Conservation (phyloP, 768 basidiomycete genomes). For the Tulasnella sp. region DNA sequence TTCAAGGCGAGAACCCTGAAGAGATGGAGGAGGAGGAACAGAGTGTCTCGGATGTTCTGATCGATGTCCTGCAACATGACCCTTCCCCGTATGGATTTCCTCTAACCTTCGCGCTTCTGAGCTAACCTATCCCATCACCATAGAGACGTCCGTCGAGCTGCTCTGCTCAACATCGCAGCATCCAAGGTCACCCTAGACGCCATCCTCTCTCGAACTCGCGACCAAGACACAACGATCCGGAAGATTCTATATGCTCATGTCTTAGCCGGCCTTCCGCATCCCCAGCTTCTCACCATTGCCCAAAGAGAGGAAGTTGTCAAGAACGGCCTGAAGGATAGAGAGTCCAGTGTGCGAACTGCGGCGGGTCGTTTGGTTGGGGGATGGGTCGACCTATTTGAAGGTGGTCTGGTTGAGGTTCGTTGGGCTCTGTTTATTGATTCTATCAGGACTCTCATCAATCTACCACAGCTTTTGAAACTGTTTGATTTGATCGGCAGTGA, state of each 20-base stretch:
- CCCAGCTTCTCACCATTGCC: constrained; percentile 57
- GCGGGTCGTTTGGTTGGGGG: constrained; percentile 64
- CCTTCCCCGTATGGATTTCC: constrained; percentile 59
- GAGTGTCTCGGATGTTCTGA: constrained; percentile 55
- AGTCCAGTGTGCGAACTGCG: constrained; percentile 63
- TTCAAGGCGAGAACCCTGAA: constrained; percentile 64
- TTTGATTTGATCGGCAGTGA: constrained; percentile 54
- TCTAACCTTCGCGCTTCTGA: not conserved
- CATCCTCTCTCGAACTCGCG: constrained; percentile 72
- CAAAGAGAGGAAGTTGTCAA: constrained; percentile 75
- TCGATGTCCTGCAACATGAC: constrained; percentile 67
- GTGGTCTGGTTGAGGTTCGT: constrained; percentile 39
- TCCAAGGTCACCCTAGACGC: constrained; percentile 51
- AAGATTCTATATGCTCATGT: constrained; percentile 64
- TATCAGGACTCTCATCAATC: not conserved
- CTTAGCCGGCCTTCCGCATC: constrained; percentile 61
- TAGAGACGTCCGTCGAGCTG: constrained; percentile 84
- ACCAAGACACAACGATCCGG: constrained; percentile 70
- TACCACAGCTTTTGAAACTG: constrained; percentile 50
- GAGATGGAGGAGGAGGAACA: constrained; percentile 51
- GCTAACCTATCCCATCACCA: not conserved
- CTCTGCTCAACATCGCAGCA: constrained; percentile 65
- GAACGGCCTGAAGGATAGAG: constrained; percentile 84
- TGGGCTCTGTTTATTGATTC: constrained; percentile 21
- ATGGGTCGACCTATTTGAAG: constrained; percentile 65